Evolutionary conservation across 192 early-diverging fungal genomes (phyloP).

Genomic region (Funneliformis mosseae): DNA sequence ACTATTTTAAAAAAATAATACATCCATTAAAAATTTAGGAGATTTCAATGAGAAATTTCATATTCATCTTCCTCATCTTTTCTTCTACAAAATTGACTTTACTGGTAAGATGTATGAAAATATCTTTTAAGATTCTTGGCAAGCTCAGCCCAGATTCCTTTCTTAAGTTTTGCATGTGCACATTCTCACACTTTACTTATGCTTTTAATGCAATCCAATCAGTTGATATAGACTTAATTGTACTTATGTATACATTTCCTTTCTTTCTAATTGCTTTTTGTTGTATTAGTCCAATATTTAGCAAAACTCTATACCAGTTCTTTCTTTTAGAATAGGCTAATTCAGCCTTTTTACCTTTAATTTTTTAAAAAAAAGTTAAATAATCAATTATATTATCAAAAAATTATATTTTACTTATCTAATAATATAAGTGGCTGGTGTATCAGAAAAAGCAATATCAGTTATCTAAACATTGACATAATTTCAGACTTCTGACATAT

Average conservation of each 20-base stretch:
- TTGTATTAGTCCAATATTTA: too few species aligned
- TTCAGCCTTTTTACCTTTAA: constrained; percentile 28
- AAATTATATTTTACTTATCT: constrained; percentile 17
- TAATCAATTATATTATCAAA: constrained; percentile 4
- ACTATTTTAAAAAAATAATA: constrained; percentile 33
- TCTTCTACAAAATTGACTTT: constrained; percentile 34
- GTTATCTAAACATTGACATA: constrained; percentile 32
- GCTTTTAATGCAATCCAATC: constrained; percentile 35
- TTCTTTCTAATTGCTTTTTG: constrained; percentile 34
- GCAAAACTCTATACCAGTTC: too few species aligned
- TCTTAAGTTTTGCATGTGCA: constrained; percentile 30
- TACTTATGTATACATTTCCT: constrained; percentile 31
- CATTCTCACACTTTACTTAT: too few species aligned
- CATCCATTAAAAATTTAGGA: constrained; percentile 21
- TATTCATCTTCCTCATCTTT: constrained; percentile 33
- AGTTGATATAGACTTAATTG: constrained; percentile 32
- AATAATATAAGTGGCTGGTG: constrained; percentile 31
- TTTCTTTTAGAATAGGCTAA: too few species aligned
- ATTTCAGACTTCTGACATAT: constrained; percentile 32
- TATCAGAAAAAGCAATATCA: constrained; percentile 36
- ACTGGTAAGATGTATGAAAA: constrained; percentile 31
- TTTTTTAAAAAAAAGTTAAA: constrained; percentile 30
- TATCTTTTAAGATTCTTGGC: constrained; percentile 35
- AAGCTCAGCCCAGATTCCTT: constrained; percentile 33
- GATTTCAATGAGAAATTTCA: too few species aligned